Percentiles rank a stretch among this genome's conserved stretches.
phyloP scores from a whole-genome alignment of 768 basidiomycete species.

The Boletus pseudopeckii region DNA sequence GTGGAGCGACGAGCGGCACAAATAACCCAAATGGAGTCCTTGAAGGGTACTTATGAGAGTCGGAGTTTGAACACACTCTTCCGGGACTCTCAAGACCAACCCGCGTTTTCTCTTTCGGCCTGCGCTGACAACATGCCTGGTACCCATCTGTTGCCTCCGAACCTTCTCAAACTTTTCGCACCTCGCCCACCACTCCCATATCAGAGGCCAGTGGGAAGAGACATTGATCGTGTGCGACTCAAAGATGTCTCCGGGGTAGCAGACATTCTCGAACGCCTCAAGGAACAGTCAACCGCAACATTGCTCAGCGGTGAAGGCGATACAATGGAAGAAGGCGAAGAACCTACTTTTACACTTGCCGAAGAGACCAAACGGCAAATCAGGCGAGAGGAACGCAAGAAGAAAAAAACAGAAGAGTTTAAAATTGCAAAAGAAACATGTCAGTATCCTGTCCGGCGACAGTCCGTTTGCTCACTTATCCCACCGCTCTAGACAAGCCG shows the following conservation, averaged over 20 bases:
- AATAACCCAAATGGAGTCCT: slow-evolving; percentile 2
- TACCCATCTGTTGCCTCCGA: slow-evolving; percentile 90
- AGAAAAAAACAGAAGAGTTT: slow-evolving; percentile 71
- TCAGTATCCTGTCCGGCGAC: slow-evolving; percentile 39
- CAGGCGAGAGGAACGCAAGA: slow-evolving; percentile 73
- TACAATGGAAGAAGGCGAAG: slow-evolving; percentile 81
- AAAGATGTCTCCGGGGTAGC: slow-evolving; percentile 81
- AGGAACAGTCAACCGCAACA: slow-evolving; percentile 72
- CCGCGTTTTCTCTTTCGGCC: slow-evolving; percentile 6
- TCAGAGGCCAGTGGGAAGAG: slow-evolving; percentile 77
- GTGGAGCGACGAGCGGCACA: background rate
- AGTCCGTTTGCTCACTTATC: slow-evolving; percentile 3
- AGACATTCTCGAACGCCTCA: slow-evolving; percentile 63
- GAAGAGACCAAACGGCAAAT: slow-evolving; percentile 82
- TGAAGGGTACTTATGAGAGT: slow-evolving; percentile 3
- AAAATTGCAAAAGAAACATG: slow-evolving; percentile 82
- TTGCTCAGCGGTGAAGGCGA: slow-evolving; percentile 60
- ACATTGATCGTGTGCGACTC: slow-evolving; percentile 66
- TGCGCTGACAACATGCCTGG: slow-evolving; percentile 44
- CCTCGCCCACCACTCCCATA: slow-evolving; percentile 90
- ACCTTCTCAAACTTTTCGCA: slow-evolving; percentile 94
- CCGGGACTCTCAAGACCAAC: slow-evolving; percentile 5
- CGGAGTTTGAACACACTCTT: slow-evolving; percentile 32
- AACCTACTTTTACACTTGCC: slow-evolving; percentile 73
- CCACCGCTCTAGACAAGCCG: slow-evolving; percentile 72